These are phyloP conservation scores for Camellia granthamiana DNA, from an alignment of 148 eudicot species.

Conservation along the genomic window DNA sequence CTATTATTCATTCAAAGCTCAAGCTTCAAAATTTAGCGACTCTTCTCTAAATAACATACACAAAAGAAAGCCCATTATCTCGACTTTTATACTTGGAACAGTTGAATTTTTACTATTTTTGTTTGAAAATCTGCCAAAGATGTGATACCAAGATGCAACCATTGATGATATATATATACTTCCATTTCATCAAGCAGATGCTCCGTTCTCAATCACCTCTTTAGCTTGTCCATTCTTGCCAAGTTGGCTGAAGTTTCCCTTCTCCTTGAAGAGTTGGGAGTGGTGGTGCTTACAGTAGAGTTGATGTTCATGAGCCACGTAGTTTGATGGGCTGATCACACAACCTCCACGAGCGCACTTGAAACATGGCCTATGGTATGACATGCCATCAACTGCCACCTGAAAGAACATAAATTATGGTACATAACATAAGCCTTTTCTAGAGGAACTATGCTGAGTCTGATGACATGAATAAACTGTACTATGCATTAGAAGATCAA, in stretches of 20 bases:
- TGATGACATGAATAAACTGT: background rate
- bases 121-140: background rate
- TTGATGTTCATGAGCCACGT: constrained; percentile 71
- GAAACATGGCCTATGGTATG: constrained; percentile 81
- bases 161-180: background rate
- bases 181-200: constrained; percentile 13
- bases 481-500: background rate
- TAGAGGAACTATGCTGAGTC: background rate
- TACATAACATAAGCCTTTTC: background rate
- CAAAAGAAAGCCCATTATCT: background rate
- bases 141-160: background rate
- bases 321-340: constrained; percentile 78
- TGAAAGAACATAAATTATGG: constrained; percentile 15
- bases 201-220: constrained; percentile 17
- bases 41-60: background rate
- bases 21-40: background rate
- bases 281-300: constrained; percentile 89
- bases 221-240: constrained; percentile 36
- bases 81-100: background rate
- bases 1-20: background rate
- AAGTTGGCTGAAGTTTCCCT: constrained; percentile 83
- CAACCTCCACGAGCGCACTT: constrained; percentile 83
- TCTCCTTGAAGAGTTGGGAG: constrained; percentile 78
- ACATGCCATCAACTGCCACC: constrained; percentile 77
- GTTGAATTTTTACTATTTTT: background rate